phyloP scores from a whole-genome alignment of 208 protist genomes.

The Strigomonas culicis region DNA sequence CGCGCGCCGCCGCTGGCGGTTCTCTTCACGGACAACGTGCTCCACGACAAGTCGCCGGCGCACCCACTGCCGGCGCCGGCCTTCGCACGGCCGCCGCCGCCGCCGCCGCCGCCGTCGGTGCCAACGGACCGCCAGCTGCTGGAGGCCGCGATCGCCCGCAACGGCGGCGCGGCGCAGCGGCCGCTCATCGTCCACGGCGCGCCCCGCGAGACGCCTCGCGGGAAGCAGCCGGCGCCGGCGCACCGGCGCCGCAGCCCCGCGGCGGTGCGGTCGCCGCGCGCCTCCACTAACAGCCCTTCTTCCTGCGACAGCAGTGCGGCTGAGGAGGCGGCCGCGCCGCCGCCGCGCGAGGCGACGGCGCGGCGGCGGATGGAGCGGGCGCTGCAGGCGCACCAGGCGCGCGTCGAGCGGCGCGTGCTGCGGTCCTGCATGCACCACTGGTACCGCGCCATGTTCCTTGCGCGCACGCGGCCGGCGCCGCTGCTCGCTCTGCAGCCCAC shows the following conservation, averaged over 20 bases:
- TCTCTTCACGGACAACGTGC: background rate
- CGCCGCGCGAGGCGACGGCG: background rate
- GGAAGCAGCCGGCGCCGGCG: background rate
- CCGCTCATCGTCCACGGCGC: background rate
- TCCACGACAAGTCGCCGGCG: background rate
- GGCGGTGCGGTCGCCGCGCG: too few species aligned
- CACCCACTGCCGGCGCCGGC: background rate
- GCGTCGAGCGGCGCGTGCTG: constrained; percentile 20
- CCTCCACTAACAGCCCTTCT: background rate
- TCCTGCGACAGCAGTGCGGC: background rate
- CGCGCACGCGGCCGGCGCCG: background rate
- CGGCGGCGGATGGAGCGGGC: background rate
- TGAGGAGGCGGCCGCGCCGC: background rate
- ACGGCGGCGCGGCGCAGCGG: background rate
- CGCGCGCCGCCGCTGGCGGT: background rate
- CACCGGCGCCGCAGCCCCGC: background rate
- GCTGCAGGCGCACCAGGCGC: background rate
- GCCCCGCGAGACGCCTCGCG: too few species aligned
- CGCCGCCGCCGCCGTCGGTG: background rate
- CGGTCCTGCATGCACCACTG: constrained; percentile 34
- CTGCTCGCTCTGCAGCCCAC: background rate
- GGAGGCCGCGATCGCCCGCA: background rate
- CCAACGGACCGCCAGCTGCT: background rate
- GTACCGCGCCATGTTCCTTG: constrained; percentile 43
- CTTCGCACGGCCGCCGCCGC: too few species aligned